Base-by-base conservation (phyloP, 2,329 filamentous ascomycete genomes). In the Leptographium lundbergii region DNA sequence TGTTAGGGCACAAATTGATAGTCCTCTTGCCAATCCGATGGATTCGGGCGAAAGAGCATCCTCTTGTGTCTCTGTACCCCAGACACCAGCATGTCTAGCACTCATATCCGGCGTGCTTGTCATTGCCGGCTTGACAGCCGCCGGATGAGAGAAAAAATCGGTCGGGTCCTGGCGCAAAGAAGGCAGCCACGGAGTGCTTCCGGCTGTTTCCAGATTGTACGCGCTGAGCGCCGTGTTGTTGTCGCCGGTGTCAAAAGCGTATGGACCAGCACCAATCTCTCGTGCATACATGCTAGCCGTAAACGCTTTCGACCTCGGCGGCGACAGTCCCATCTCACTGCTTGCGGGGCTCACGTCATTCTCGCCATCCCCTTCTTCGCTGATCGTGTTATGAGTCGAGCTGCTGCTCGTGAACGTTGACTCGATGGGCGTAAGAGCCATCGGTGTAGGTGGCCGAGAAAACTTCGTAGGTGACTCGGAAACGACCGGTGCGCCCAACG, bases 21-120 rank as follows among this genome's bases (percentile, higher is more conserved):
- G 62, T 1, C 70, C 70, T 39, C 70, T 60, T 4, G 70, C 70
- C 61, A 71, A 58, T 1, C 70, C 70, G n/a, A 72, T 71, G 4
- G 60, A 57, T 2, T 63, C 63, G 2, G 65, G 64, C 10, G 62
- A 63, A 14, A 65, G 32, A 13, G 29, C 14, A 17, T 9, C 25
- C 13, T 29, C 32, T 11, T 19, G n/a, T 32, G 52, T 32, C 29
- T 22, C 32, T 13, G 32, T 9, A 10, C 11, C 45, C 45, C 45
- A 48, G 6, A 6, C n/a, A 5, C 32, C 32, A 34, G 6, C 32
- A 34, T 34, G 9, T 34, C 45, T 22, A n/a, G 45, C n/a, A 48
- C n/a, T 11, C 45, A 48, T 48, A 11, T 48, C 45, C 45, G 45
- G 45, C n/a, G 45, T 25, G 9, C 11, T 11, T 5, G 13, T n/a